Evolutionary conservation across 2,329 filamentous ascomycete genomes (phyloP).

Genomic region (Ceratocystis eucalypticola): DNA sequence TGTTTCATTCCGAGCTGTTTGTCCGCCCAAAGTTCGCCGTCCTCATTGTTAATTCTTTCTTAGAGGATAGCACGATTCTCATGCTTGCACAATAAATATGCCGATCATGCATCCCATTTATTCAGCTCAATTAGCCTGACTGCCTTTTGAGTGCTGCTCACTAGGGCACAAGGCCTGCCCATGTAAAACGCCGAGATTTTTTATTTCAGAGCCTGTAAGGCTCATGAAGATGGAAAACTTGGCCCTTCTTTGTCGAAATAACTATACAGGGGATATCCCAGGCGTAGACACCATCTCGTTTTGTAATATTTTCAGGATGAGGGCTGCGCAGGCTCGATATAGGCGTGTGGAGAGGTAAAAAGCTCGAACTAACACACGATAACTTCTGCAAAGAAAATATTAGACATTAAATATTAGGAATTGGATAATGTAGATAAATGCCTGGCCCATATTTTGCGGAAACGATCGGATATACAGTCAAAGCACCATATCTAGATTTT

Average conservation of each 20-base stretch:
- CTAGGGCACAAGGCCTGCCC: background rate
- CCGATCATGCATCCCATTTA: slow-evolving; percentile 3
- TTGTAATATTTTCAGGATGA: background rate
- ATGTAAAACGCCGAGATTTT: background rate
- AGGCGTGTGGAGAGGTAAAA: background rate
- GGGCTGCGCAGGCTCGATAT: background rate
- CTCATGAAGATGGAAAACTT: background rate
- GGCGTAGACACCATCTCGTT: background rate
- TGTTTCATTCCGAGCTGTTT: background rate
- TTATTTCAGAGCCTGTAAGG: background rate
- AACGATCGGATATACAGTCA: background rate
- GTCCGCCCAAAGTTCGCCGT: background rate
- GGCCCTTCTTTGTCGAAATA: background rate
- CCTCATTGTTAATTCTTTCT: background rate
- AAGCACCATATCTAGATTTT: background rate
- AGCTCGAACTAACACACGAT: background rate
- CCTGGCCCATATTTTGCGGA: background rate
- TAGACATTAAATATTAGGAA: background rate
- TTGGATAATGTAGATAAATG: no score
- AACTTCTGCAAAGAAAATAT: background rate
- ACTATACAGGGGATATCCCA: background rate
- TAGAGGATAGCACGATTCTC: background rate
- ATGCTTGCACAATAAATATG: slow-evolving; percentile 4
- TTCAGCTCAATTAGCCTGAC: background rate
- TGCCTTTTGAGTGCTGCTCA: background rate